Conservation (phyloP, 225 moss, liverwort and hornwort genomes). For the Marchantia paleacea region DNA sequence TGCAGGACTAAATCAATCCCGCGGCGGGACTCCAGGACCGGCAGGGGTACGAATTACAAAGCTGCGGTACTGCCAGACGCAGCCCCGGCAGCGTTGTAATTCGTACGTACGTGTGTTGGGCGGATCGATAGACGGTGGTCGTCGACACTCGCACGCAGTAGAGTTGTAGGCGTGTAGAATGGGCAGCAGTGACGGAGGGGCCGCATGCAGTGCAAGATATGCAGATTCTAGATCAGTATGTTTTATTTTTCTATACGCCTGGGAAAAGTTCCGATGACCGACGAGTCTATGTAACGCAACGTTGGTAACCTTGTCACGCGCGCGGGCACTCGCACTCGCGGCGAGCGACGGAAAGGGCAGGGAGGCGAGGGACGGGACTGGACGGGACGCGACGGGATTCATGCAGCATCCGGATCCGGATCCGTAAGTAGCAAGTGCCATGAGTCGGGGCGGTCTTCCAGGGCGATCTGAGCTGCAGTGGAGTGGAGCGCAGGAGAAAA, state of each 20-base stretch:
- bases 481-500: conserved; percentile 5
- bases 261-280: not conserved
- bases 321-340: too few species aligned
- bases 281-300: not conserved
- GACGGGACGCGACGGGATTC: not conserved
- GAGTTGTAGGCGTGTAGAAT: not conserved
- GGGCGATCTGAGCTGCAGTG: conserved; percentile 8
- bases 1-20: too few species aligned
- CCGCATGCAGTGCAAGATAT: not conserved
- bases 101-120: not conserved
- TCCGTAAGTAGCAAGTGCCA: not conserved
- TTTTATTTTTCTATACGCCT: not conserved
- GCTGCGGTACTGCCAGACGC: too few species aligned
- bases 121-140: not conserved
- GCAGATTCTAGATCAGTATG: not conserved
- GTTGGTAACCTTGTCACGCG: not conserved
- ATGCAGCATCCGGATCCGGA: conserved; percentile 3
- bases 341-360: not conserved
- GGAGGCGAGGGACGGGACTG: not conserved
- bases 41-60: too few species aligned
- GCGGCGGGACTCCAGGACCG: too few species aligned
- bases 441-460: not conserved
- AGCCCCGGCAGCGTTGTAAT: not conserved
- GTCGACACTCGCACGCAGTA: conserved; percentile 2
- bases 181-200: conserved; percentile 1